A percentile compares a stretch with the other conserved stretches of the same genome.
These are phyloP conservation scores for Pterocarpus santalinus DNA, from an alignment of 306 rosid species.

Conservation along the genomic window DNA sequence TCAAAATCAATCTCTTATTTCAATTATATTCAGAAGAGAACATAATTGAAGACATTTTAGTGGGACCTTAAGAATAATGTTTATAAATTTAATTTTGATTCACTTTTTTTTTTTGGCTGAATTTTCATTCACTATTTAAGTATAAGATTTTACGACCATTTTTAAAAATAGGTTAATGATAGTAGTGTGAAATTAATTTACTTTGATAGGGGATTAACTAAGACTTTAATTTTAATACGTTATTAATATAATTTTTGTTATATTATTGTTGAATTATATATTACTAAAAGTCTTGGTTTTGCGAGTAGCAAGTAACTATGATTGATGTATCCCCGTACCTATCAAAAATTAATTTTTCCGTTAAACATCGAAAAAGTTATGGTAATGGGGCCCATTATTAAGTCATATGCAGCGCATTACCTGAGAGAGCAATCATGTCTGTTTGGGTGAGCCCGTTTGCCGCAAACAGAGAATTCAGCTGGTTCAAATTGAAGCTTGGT, in stretches of 20 bases:
- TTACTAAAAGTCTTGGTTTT: not conserved
- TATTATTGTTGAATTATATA: not conserved
- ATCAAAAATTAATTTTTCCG: not conserved
- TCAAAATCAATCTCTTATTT: too few relatives aligned
- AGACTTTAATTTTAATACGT: not conserved
- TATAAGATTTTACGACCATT: not conserved
- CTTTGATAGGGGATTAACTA: not conserved
- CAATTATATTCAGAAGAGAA: too few relatives aligned
- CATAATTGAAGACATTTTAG: too few relatives aligned
- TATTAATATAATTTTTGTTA: not conserved
- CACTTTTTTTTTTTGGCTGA: too few relatives aligned
- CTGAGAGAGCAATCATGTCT: conserved; percentile 91
- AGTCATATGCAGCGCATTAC: conserved; percentile 36
- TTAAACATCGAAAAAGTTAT: not conserved
- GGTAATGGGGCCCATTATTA: not conserved
- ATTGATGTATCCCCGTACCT: not conserved
- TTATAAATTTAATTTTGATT: too few relatives aligned
- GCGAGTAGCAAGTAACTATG: not conserved
- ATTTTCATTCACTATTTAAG: too few relatives aligned
- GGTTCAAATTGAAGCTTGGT: conserved; percentile 61
- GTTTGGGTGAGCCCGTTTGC: conserved; percentile 65
- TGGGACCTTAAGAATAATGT: too few relatives aligned
- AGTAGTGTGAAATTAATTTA: not conserved
- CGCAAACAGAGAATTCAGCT: conserved; percentile 68
- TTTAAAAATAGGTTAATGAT: not conserved